Evolutionary conservation across 768 basidiomycete genomes (phyloP), one percentile per base, ranked within the genome.

Genomic region (Leccinum arenicola): DNA sequence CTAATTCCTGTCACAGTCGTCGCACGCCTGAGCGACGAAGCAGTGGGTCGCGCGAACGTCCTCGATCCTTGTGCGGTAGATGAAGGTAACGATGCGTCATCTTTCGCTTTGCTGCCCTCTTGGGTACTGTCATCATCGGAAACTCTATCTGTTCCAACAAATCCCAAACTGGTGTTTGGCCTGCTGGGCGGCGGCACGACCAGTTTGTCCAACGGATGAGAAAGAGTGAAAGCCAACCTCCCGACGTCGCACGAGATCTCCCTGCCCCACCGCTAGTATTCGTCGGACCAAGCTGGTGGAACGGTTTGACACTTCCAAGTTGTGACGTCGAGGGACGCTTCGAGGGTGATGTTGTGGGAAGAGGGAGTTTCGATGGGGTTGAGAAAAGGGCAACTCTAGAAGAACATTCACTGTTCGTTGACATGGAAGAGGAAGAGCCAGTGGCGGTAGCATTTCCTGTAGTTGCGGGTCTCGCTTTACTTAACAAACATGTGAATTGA

Each of bases 141-240:
- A 6, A 14, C 29, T 4, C 50, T 63, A 21, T 23, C 23, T 23
- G 23, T 23, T 6, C 64, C 65, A 53, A 82, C 82, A 68, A 90
- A 88, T 33, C 87, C 23, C 23, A 23, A 23, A 23, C 23, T 23
- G 23, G 23, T 23, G 23, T 23, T 3, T 23, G 23, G 23, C 23
- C 23, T 23, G 23, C 23, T 23, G 23, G 23, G 23, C 3, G 23
- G 23, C 0, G 23, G 3, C 23, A 23, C 23, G 27, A 79, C 78
- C n/a, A 91, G 77, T 66, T 85, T 88, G 67, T 90, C 85, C 27
- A 92, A 73, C 3, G 89, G 88, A 61, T 78, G 80, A 9, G 86
- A 83, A 14, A 91, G 75, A 6, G 80, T 87, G 84, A 83, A n/a
- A 91, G 70, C 0, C 85, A 82, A 4, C 82, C 61, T 11, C 67